phyloP scores from a whole-genome alignment of 345 rosid genomes.

The Populus davidiana region DNA sequence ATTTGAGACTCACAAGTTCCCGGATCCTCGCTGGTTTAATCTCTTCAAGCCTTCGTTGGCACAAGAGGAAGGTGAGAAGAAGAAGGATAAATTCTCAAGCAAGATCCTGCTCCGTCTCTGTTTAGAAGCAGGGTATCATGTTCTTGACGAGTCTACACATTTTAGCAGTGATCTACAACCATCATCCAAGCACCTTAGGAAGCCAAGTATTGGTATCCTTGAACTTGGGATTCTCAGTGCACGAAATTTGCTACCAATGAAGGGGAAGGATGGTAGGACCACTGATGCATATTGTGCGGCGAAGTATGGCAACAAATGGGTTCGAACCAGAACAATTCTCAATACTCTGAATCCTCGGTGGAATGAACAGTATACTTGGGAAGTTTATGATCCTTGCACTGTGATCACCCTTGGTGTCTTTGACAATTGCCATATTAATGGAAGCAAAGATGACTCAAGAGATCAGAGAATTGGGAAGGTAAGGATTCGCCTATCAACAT shows the following conservation, averaged over 20 bases:
- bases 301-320: constrained; percentile 35
- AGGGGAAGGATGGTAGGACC: constrained; percentile 24
- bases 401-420: constrained; percentile 34
- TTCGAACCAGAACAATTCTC: constrained; percentile 32
- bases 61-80: constrained; percentile 23
- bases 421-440: constrained; percentile 30
- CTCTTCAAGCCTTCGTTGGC: constrained; percentile 14
- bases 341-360: constrained; percentile 29
- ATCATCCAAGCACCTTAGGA: constrained; percentile 31
- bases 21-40: constrained; percentile 29
- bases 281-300: constrained; percentile 34
- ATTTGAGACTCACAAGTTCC: constrained; percentile 19
- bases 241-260: constrained; percentile 27
- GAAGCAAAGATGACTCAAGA: constrained; percentile 23
- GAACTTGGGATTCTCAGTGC: constrained; percentile 35
- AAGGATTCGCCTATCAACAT: constrained; percentile 29
- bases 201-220: constrained; percentile 28
- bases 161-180: constrained; percentile 37
- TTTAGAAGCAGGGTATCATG: constrained; percentile 33
- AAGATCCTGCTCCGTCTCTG: constrained; percentile 25
- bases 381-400: constrained; percentile 34
- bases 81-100: constrained; percentile 30
- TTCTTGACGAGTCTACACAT: constrained; percentile 33
- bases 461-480: constrained; percentile 33
- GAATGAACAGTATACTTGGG: constrained; percentile 41